Percentiles rank a stretch among this genome's conserved stretches.
phyloP scores from a whole-genome alignment of 2,329 filamentous ascomycete species.

The Curvularia hawaiiensis region DNA sequence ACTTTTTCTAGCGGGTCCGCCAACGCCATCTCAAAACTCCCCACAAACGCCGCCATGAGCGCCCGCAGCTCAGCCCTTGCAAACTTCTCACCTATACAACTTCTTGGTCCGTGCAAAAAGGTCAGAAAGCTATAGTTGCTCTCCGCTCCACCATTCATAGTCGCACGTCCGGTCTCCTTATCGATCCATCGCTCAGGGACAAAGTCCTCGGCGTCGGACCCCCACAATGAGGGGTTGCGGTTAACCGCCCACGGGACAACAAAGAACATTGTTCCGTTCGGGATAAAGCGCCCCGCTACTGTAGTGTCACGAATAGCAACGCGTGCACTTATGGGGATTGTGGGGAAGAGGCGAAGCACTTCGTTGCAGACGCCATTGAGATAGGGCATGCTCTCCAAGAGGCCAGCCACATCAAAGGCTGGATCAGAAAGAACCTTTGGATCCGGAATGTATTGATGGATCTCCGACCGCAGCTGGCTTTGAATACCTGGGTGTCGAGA shows the following conservation, averaged over 20 bases:
- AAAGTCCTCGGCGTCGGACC: slow-evolving; percentile 49
- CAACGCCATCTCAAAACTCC: slow-evolving; percentile 43
- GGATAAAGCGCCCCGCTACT: slow-evolving; percentile 45
- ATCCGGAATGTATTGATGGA: slow-evolving; percentile 65
- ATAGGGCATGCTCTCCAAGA: slow-evolving; percentile 52
- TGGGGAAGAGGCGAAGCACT: slow-evolving; percentile 47
- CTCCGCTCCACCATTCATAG: slow-evolving; percentile 46
- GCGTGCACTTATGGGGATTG: slow-evolving; percentile 44
- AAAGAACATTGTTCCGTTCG: slow-evolving; percentile 46
- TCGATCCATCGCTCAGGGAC: slow-evolving; percentile 55
- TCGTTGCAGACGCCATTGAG: slow-evolving; percentile 55
- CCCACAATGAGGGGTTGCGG: slow-evolving; percentile 51
- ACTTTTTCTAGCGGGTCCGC: slow-evolving; percentile 39
- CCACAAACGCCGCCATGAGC: slow-evolving; percentile 44
- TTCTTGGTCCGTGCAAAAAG: slow-evolving; percentile 51
- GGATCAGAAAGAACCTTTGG: slow-evolving; percentile 25
- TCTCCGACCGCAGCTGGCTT: slow-evolving; percentile 68
- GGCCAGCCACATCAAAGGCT: slow-evolving; percentile 36
- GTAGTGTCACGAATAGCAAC: slow-evolving; percentile 40
- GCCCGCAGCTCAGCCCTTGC: slow-evolving; percentile 46
- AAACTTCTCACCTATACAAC: slow-evolving; percentile 48
- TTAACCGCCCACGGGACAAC: slow-evolving; percentile 52
- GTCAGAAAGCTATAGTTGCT: slow-evolving; percentile 51
- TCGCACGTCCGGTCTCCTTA: slow-evolving; percentile 41
- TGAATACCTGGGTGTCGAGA: slow-evolving; percentile 69